Evolutionary conservation across 1,139 yeast genomes (phyloP), one percentile per base, ranked within the genome.

Genomic region (Scheffersomyces stambukii): DNA sequence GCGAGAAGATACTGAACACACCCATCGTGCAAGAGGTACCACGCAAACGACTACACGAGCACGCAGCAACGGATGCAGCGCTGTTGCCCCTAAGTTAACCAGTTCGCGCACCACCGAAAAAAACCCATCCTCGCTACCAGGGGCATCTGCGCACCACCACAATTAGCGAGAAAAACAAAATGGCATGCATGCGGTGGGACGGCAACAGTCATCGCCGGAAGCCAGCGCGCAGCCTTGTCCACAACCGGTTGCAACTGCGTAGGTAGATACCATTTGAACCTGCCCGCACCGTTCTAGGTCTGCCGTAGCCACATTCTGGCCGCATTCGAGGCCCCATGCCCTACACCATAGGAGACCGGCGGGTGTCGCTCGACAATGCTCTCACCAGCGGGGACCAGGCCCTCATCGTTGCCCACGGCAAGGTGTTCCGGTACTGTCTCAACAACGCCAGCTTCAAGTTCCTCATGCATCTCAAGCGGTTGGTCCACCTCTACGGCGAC

Each of bases 401-500:
- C 29, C 44, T 60, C 16, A 39, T 63, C 15, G 31, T 52, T 4
- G 39, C 57, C 2, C 64, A 60, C 34, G 48, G 52, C 22, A 48
- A 49, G 19, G 32, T 63, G 18, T 60, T 64, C 42, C 50, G 48
- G 28, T 50, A 46, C 30, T 64, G 70, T 37, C 43, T 64, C 22
- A 62, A 62, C 36, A 44, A 54, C 27, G 55, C 63, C 4, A 42
- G 56, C 2, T 52, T 50, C 38, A 48, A 43, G 28, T 55, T 49
- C 30, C 42, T 65, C 10, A 41, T 54, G 13, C 46, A 48, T 25
- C 37, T 60, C 28, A 62, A 63, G 42, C 51, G 52, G 24, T 45
- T 60, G 13, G 45, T 63, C 6, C 70, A 64, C 41, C 48, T 65
- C 18, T 64, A 54, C 37, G 46, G 54, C 19, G 74, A 67, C 40